Evolutionary conservation across 306 rosid genomes (phyloP).

Genomic region (Aeschynomene evenia): DNA sequence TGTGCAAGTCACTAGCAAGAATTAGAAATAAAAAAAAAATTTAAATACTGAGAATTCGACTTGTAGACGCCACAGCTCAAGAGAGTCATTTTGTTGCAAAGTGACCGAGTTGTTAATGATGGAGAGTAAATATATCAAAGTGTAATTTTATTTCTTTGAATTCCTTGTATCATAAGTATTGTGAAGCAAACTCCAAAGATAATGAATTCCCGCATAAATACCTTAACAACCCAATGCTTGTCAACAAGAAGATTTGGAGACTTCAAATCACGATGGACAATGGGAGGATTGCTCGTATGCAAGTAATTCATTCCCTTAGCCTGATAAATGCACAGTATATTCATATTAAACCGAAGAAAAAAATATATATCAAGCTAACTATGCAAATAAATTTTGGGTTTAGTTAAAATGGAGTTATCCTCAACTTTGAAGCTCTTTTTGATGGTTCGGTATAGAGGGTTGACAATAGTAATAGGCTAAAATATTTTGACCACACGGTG

Average conservation of each 20-base stretch:
- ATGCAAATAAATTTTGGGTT: slow-evolving; percentile 14
- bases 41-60: background rate
- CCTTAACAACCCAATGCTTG: slow-evolving; percentile 98
- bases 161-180: background rate
- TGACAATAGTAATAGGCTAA: slow-evolving; percentile 18
- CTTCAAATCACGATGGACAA: slow-evolving; percentile 96
- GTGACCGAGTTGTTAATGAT: background rate
- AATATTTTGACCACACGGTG: background rate
- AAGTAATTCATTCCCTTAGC: slow-evolving; percentile 99
- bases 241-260: slow-evolving; percentile 98
- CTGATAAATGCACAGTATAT: slow-evolving; percentile 44
- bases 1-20: background rate
- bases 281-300: slow-evolving; percentile 93
- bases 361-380: background rate
- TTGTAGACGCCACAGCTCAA: background rate
- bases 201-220: slow-evolving; percentile 34
- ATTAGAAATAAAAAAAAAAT: slow-evolving; percentile 19
- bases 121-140: background rate
- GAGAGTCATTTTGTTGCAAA: background rate
- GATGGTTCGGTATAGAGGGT: background rate
- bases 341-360: slow-evolving; percentile 17
- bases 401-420: slow-evolving; percentile 3
- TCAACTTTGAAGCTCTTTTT: background rate
- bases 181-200: slow-evolving; percentile 20
- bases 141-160: background rate